phyloP scores from a whole-genome alignment of 2,329 filamentous ascomycete genomes.

The Colletotrichum spaethianum region DNA sequence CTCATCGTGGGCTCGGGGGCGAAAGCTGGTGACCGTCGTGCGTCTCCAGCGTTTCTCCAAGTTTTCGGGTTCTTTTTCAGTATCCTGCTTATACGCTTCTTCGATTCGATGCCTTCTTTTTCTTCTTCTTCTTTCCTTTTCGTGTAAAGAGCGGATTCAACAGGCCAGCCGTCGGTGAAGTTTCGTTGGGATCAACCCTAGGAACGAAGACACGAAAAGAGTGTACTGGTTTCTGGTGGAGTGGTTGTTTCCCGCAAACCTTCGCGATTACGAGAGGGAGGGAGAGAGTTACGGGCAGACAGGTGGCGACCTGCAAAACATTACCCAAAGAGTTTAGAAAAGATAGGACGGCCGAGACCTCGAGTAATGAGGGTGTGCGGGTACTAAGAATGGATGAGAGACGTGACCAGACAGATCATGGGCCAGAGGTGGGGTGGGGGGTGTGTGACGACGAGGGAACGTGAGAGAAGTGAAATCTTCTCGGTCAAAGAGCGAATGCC shows the following conservation, averaged over 20 bases:
- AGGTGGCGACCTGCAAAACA: conserved; percentile 33
- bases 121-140: neutral
- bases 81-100: neutral
- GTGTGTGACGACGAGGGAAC: conserved; percentile 15
- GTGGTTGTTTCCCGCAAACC: conserved; percentile 17
- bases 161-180: conserved; percentile 48
- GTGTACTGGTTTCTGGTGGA: conserved; percentile 19
- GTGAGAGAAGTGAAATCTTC: conserved; percentile 3
- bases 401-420: conserved; percentile 16
- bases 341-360: conserved; percentile 38
- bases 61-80: neutral
- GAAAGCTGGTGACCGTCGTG: conserved; percentile 35
- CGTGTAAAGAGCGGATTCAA: conserved; percentile 41
- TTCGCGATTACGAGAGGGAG: conserved; percentile 21
- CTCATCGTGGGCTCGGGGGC: conserved; percentile 43
- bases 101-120: neutral
- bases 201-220: conserved; percentile 31
- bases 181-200: conserved; percentile 47
- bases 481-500: conserved; percentile 36
- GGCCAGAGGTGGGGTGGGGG: conserved; percentile 5
- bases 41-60: conserved; percentile 38
- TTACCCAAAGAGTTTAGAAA: conserved; percentile 26
- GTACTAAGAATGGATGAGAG: conserved; percentile 29
- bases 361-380: conserved; percentile 39
- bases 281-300: conserved; percentile 22